A percentile compares a stretch with the other conserved stretches of the same genome.
Conservation (phyloP, 306 rosid genomes). For the Cicer cuneatum region DNA sequence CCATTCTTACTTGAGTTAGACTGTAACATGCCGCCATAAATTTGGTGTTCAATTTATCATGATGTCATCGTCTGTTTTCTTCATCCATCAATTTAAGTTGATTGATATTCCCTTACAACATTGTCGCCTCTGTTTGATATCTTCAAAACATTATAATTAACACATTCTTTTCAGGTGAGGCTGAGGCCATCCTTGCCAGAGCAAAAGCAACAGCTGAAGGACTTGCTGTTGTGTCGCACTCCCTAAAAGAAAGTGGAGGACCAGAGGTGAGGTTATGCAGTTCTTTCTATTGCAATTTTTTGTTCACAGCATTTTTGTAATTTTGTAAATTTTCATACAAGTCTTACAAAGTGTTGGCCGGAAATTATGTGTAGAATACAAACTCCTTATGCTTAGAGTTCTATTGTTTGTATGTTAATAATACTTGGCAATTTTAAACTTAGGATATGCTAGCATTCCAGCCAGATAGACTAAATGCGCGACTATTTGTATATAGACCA, state of each 20-base stretch:
- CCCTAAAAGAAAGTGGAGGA: conserved; percentile 84
- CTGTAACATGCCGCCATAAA: conserved; percentile 10
- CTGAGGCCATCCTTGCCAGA: conserved; percentile 90
- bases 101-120: conserved; percentile 38
- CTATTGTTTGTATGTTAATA: neutral
- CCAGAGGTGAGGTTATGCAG: conserved; percentile 67
- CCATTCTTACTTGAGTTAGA: conserved; percentile 29
- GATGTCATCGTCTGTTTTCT: conserved; percentile 34
- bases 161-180: conserved; percentile 74
- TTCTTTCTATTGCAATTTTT: conserved; percentile 35
- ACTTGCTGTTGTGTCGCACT: conserved; percentile 65
- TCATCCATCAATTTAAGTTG: conserved; percentile 32
- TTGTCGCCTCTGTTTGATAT: conserved; percentile 34
- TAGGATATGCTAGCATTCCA: conserved; percentile 20
- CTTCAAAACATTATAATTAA: conserved; percentile 33
- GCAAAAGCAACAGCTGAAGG: conserved; percentile 94
- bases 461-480: conserved; percentile 17
- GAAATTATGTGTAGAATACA: conserved; percentile 1
- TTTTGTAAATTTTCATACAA: conserved; percentile 28
- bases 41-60: conserved; percentile 30
- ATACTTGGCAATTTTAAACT: conserved; percentile 13
- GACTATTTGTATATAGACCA: neutral
- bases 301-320: neutral
- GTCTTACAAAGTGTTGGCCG: neutral
- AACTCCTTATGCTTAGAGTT: conserved; percentile 9